Percentiles rank a stretch among this genome's conserved stretches.
These are phyloP conservation scores for Cucurbita argyrosperma DNA, from an alignment of 306 rosid genomes.

Conservation along the genomic window DNA sequence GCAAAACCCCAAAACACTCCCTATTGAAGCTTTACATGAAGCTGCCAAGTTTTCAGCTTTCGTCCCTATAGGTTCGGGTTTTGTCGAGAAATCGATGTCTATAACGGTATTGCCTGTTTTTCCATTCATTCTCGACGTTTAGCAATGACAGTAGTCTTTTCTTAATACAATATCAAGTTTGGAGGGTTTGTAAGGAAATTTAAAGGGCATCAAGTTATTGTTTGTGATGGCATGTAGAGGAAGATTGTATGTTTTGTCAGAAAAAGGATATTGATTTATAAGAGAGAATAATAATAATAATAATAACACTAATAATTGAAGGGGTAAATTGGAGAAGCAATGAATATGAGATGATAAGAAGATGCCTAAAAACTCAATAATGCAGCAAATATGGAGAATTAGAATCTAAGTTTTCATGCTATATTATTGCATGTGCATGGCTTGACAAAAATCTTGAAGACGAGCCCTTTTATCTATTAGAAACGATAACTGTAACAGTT, in stretches of 20 bases:
- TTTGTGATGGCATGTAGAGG: conserved; percentile 19
- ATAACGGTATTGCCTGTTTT: conserved; percentile 33
- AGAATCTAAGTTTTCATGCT: conserved; percentile 28
- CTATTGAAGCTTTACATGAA: conserved; percentile 15
- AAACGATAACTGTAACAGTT: no score
- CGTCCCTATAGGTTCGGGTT: not conserved
- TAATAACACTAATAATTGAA: conserved; percentile 22
- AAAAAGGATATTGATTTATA: conserved; percentile 8
- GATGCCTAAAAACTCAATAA: conserved; percentile 59
- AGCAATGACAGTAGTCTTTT: not conserved
- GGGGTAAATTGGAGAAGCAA: conserved; percentile 12
- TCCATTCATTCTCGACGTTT: conserved; percentile 30
- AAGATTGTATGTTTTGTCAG: conserved; percentile 18
- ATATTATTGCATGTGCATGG: conserved; percentile 1
- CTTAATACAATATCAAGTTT: not conserved
- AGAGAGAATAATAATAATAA: conserved; percentile 24
- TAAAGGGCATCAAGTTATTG: conserved; percentile 14
- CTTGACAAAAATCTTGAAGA: not conserved
- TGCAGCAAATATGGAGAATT: conserved; percentile 35
- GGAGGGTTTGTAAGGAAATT: not conserved
- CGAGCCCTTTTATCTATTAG: no score
- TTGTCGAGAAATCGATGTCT: conserved; percentile 21
- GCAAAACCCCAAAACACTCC: conserved; percentile 28
- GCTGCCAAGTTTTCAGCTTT: conserved; percentile 3
- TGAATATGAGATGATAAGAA: conserved; percentile 24